Evolutionary conservation across 805 yeast genomes (phyloP).

Genomic region (Ogataea nakhonphanomensis): DNA sequence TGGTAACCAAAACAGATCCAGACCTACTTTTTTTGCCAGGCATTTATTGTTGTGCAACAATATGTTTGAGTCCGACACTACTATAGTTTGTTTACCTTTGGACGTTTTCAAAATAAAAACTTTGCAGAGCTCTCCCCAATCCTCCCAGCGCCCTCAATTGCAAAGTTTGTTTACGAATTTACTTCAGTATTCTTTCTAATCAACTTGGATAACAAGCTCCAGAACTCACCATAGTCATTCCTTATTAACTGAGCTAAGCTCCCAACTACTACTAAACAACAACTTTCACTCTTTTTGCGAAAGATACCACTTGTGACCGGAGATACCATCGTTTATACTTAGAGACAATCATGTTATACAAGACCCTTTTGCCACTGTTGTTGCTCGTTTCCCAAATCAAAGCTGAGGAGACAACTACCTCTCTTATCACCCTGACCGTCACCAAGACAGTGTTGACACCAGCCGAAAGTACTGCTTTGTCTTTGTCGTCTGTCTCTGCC

Average conservation of each 20-base stretch:
- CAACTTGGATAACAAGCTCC: slow-evolving; percentile 8
- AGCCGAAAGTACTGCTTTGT: slow-evolving; percentile 37
- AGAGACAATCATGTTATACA: slow-evolving; percentile 23
- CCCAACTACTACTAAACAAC: slow-evolving; percentile 3
- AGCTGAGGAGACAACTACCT: slow-evolving; percentile 40
- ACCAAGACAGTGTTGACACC: slow-evolving; percentile 47
- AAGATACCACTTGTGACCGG: neutral
- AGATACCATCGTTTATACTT: slow-evolving; percentile 1
- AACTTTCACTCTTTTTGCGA: slow-evolving; percentile 2
- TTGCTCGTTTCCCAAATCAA: slow-evolving; percentile 23
- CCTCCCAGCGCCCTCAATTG: neutral
- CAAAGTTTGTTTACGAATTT: neutral
- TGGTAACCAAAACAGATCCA: neutral
- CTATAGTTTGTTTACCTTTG: slow-evolving; percentile 13
- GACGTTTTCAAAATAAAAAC: slow-evolving; percentile 6
- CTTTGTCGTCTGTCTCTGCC: slow-evolving; percentile 20
- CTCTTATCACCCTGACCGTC: slow-evolving; percentile 41
- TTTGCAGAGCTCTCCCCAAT: slow-evolving; percentile 3
- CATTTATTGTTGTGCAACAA: neutral
- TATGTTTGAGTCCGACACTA: slow-evolving; percentile 1
- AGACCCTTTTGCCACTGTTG: slow-evolving; percentile 24
- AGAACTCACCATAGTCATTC: slow-evolving; percentile 33
- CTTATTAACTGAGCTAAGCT: slow-evolving; percentile 21
- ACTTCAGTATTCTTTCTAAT: slow-evolving; percentile 5
- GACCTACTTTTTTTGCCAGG: neutral